These are phyloP conservation scores for Crotalaria pallida DNA, from an alignment of 306 rosid species.

Conservation along the genomic window DNA sequence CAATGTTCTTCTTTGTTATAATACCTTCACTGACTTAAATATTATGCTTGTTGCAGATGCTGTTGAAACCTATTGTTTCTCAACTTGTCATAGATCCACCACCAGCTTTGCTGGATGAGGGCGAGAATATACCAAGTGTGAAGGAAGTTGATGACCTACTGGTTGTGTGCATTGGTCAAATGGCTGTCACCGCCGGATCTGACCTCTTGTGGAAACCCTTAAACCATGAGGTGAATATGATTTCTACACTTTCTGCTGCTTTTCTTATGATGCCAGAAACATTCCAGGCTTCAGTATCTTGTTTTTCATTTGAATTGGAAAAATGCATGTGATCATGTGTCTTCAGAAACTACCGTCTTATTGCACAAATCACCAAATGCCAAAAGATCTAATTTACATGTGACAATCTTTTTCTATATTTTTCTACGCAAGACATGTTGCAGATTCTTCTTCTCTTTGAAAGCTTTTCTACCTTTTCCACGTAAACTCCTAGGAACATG, in stretches of 20 bases:
- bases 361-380: neutral
- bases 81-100: constrained; percentile 82
- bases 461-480: no score
- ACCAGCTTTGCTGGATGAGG: constrained; percentile 52
- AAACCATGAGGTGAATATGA: constrained; percentile 63
- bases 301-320: neutral
- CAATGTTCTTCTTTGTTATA: neutral
- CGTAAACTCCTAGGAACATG: no score
- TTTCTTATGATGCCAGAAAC: neutral
- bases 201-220: constrained; percentile 89
- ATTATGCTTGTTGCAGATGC: constrained; percentile 45
- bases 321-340: neutral
- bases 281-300: neutral
- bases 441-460: neutral
- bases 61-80: constrained; percentile 77
- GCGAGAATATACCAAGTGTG: constrained; percentile 45
- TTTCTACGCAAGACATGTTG: neutral
- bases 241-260: neutral
- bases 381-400: no score
- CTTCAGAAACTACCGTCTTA: neutral
- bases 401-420: no score
- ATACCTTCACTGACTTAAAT: constrained; percentile 15
- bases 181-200: constrained; percentile 90
- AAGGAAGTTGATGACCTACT: constrained; percentile 76
- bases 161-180: constrained; percentile 77